These are phyloP conservation scores for Mentha longifolia DNA, from an alignment of 257 asterid species.

Conservation along the genomic window DNA sequence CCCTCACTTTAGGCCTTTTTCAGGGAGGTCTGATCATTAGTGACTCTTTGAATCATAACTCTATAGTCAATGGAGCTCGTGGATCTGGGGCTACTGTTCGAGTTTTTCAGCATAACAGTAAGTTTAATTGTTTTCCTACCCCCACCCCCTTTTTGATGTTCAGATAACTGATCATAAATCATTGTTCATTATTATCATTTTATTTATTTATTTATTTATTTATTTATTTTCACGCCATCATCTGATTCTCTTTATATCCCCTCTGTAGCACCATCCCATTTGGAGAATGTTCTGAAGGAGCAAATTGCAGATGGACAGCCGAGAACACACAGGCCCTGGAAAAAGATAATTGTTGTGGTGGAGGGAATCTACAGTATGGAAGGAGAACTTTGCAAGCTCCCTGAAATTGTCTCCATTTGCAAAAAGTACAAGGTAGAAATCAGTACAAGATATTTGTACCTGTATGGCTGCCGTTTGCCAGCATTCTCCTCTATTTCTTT, in stretches of 20 bases:
- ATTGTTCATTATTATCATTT: neutral
- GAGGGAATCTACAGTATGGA: constrained; percentile 99
- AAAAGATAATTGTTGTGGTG: constrained; percentile 92
- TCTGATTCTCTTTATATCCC: constrained; percentile 29
- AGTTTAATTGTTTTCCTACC: constrained; percentile 24
- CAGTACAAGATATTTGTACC: constrained; percentile 16
- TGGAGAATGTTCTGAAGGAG: constrained; percentile 88
- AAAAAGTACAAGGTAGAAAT: constrained; percentile 88
- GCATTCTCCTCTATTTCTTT: neutral
- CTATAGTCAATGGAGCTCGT: constrained; percentile 95
- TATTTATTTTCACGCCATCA: neutral
- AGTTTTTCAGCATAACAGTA: constrained; percentile 96
- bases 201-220: neutral
- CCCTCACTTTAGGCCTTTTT: constrained; percentile 19
- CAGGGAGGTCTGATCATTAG: constrained; percentile 98
- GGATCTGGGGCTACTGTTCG: constrained; percentile 97
- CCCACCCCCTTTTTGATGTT: neutral
- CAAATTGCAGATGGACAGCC: constrained; percentile 98
- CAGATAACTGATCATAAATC: neutral
- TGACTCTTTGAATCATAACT: constrained; percentile 94
- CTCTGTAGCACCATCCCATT: constrained; percentile 78
- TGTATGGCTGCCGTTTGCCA: constrained; percentile 13
- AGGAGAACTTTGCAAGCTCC: constrained; percentile 97
- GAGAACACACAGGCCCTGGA: constrained; percentile 98
- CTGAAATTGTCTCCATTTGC: constrained; percentile 93